Percentiles rank a stretch among this genome's conserved stretches.
Evolutionary conservation across 2,329 filamentous ascomycete genomes (phyloP).

Genomic region (Dothideomycetidae sp.): DNA sequence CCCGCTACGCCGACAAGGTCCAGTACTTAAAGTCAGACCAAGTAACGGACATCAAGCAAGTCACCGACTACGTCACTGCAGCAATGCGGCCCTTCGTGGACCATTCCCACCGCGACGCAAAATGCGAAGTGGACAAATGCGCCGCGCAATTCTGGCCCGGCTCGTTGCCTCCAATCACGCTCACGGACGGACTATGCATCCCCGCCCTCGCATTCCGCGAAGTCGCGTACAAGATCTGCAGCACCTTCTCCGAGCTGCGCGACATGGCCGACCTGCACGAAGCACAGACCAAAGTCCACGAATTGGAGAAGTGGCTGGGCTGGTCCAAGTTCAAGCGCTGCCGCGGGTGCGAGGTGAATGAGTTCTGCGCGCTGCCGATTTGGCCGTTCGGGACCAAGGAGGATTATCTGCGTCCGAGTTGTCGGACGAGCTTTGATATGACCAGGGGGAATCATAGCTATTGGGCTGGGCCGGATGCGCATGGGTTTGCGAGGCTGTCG

Average conservation of each 20-base stretch:
- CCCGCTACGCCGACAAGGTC: conserved; percentile 46
- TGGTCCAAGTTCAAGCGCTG: conserved; percentile 50
- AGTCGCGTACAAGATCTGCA: conserved; percentile 23
- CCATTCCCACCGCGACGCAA: conserved; percentile 22
- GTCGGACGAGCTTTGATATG: too few species aligned
- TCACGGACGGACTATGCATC: not conserved
- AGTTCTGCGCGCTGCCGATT: conserved; percentile 49
- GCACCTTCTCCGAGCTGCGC: conserved; percentile 18
- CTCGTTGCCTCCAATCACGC: conserved; percentile 12
- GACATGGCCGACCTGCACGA: conserved; percentile 12
- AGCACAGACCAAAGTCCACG: conserved; percentile 22
- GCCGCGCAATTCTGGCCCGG: conserved; percentile 28
- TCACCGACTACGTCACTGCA: conserved; percentile 18
- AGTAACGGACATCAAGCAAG: conserved; percentile 13
- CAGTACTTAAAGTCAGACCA: conserved; percentile 20
- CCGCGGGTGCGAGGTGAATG: conserved; percentile 36
- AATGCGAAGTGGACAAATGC: conserved; percentile 34
- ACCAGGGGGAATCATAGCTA: too few species aligned
- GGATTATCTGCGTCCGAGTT: conserved; percentile 40
- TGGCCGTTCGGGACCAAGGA: conserved; percentile 44
- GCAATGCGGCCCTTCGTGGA: conserved; percentile 28
- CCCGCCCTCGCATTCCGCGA: conserved; percentile 21
- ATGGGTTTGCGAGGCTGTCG: too few species aligned
- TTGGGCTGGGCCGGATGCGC: too few species aligned
- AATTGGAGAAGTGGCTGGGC: conserved; percentile 36